phyloP scores from a whole-genome alignment of 805 yeast species.

The Suhomyces sp. region DNA sequence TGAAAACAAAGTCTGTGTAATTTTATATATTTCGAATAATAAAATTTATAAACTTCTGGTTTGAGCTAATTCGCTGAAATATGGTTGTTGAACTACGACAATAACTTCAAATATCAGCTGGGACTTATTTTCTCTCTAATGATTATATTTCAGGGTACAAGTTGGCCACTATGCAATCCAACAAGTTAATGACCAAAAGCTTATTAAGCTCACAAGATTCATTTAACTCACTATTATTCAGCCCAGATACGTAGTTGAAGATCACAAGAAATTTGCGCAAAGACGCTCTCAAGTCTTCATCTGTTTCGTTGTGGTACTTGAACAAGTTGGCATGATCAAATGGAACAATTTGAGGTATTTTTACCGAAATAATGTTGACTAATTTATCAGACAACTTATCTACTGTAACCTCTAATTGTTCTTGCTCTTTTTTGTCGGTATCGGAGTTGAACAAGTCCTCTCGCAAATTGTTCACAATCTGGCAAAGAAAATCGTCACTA shows the following conservation, averaged over 20 bases:
- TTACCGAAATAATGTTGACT: conserved; percentile 7
- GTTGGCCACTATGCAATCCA: conserved; percentile 41
- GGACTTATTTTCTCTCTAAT: too few species aligned
- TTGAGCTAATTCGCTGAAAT: too few species aligned
- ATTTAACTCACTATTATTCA: conserved; percentile 10
- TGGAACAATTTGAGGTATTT: conserved; percentile 1
- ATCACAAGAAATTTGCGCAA: conserved; percentile 9
- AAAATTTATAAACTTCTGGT: too few species aligned
- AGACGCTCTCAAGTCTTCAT: conserved; percentile 7
- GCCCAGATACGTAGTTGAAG: conserved; percentile 11
- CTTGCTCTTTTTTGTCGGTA: background rate
- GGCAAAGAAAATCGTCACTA: conserved; percentile 5
- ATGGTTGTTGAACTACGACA: too few species aligned
- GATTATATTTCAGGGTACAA: conserved; percentile 41
- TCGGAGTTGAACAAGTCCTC: conserved; percentile 13
- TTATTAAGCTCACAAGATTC: conserved; percentile 34
- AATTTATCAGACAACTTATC: conserved; percentile 14
- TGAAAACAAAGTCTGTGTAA: too few species aligned
- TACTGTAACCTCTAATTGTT: background rate
- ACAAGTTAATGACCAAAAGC: conserved; percentile 37
- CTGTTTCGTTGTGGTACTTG: conserved; percentile 7
- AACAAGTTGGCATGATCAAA: background rate
- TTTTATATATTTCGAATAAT: too few species aligned
- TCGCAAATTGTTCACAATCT: conserved; percentile 13
- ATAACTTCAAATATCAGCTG: too few species aligned